phyloP scores from a whole-genome alignment of 495 filamentous ascomycete species.

The Cercophora samala region DNA sequence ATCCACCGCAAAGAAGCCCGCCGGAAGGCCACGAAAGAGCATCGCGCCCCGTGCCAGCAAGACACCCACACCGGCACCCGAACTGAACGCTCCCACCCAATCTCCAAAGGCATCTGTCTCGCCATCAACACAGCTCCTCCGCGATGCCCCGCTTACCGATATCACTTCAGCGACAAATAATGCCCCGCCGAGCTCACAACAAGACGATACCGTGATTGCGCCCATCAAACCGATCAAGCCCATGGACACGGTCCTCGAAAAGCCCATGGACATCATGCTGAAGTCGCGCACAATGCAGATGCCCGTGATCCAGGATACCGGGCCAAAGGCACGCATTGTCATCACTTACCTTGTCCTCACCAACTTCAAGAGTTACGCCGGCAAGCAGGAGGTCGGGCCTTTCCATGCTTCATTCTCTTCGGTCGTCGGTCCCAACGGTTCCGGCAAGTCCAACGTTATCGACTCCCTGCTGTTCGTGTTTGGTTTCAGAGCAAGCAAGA shows the following conservation, averaged over 20 bases:
- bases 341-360: conserved; percentile 85
- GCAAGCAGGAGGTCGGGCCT: conserved; percentile 88
- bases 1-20: conserved; percentile 57
- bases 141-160: conserved; percentile 68
- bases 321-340: conserved; percentile 78
- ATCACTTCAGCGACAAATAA: conserved; percentile 73
- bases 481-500: conserved; percentile 97
- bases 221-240: conserved; percentile 65
- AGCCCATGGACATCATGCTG: conserved; percentile 90
- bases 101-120: conserved; percentile 44
- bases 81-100: conserved; percentile 40
- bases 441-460: conserved; percentile 98
- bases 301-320: conserved; percentile 64
- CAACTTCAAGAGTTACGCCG: conserved; percentile 99
- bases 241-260: conserved; percentile 72
- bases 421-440: conserved; percentile 95
- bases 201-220: conserved; percentile 41
- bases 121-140: conserved; percentile 43
- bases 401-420: conserved; percentile 99
- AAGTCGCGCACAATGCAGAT: conserved; percentile 73
- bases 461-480: conserved; percentile 97
- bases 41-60: conserved; percentile 51
- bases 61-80: conserved; percentile 50
- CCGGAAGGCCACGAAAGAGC: conserved; percentile 67
- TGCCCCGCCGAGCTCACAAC: conserved; percentile 16